These are phyloP conservation scores for Leishmania mexicana DNA, from an alignment of 208 protist genomes.

Conservation along the genomic window DNA sequence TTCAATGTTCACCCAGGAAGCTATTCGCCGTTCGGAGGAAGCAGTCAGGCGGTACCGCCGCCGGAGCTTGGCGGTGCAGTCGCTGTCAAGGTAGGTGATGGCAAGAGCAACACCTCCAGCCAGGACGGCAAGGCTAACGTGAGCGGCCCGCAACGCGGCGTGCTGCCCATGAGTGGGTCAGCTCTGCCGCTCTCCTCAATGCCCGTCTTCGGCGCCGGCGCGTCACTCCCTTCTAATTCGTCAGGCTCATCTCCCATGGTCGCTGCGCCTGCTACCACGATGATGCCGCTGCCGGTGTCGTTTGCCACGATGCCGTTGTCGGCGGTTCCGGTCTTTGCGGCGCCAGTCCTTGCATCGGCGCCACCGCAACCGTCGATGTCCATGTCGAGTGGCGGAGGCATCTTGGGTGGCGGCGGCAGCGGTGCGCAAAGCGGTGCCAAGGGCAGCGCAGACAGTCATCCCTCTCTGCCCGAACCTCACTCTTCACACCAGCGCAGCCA, in stretches of 20 bases:
- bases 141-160: neutral
- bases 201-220: neutral
- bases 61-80: slow-evolving; percentile 1
- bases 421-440: neutral
- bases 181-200: neutral
- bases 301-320: neutral
- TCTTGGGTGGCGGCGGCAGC: slow-evolving; percentile 13
- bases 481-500: neutral
- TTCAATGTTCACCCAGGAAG: neutral
- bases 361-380: neutral
- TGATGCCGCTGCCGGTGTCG: neutral
- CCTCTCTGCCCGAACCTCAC: neutral
- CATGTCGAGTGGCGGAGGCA: neutral
- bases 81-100: neutral
- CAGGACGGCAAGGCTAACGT: neutral
- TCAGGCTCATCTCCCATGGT: neutral
- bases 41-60: neutral
- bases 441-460: neutral
- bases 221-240: neutral
- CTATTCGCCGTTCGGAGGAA: neutral
- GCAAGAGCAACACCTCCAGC: neutral
- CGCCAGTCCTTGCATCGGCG: neutral
- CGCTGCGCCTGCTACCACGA: neutral
- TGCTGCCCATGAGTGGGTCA: neutral
- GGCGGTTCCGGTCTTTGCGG: neutral